These are phyloP conservation scores for Centaurea solstitialis DNA, from an alignment of 129 eudicot species.

Conservation along the genomic window DNA sequence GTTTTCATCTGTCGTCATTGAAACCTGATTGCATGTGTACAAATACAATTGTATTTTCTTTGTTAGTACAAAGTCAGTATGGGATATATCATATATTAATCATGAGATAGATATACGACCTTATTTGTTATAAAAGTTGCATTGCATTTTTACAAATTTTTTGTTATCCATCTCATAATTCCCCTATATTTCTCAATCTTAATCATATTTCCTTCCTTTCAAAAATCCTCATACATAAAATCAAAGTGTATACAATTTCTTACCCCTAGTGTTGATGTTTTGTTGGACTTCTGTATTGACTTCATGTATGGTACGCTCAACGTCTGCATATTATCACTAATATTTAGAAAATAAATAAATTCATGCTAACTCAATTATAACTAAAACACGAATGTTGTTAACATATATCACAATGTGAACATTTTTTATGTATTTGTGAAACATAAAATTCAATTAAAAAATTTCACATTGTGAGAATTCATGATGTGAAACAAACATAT, in stretches of 20 bases:
- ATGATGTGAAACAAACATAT: no score
- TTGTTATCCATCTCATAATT: neutral
- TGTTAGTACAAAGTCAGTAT: neutral
- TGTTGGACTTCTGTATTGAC: conserved; percentile 52
- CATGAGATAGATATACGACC: neutral
- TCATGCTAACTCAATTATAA: neutral
- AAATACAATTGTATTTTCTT: neutral
- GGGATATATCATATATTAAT: neutral
- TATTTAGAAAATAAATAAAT: neutral
- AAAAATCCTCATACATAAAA: neutral
- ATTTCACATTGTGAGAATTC: no score
- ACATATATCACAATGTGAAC: neutral
- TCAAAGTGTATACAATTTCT: conserved; percentile 11
- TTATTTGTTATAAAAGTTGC: neutral
- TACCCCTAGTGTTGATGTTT: conserved; percentile 54
- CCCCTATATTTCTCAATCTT: neutral
- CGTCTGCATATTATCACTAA: conserved; percentile 44
- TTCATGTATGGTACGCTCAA: conserved; percentile 91
- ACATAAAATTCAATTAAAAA: no score
- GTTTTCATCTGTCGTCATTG: conserved; percentile 20
- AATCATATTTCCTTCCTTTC: neutral
- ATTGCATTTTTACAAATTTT: neutral
- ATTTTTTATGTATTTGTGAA: no score
- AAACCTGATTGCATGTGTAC: conserved; percentile 23
- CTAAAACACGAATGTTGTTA: neutral